A percentile compares a stretch with the other conserved stretches of the same genome.
Evolutionary conservation across 164 flowering plant genomes (phyloP).

Genomic region (Tetrastigma voinierianum): DNA sequence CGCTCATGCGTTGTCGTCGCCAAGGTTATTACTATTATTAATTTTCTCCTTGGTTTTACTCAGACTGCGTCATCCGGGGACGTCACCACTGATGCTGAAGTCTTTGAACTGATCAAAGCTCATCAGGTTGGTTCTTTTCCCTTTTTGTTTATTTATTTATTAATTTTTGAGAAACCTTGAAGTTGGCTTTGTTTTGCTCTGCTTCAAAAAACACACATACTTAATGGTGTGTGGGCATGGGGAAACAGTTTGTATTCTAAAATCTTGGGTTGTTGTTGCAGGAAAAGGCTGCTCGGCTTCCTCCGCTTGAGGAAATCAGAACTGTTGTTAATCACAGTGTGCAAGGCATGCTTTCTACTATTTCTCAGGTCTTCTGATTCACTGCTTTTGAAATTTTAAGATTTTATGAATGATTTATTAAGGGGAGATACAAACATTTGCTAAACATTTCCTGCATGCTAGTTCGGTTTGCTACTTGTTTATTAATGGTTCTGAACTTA

Average conservation of each 20-base stretch:
- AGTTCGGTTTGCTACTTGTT: neutral
- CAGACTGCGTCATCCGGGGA: slow-evolving; percentile 38
- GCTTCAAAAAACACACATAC: neutral
- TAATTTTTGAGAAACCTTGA: neutral
- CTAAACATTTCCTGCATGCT: neutral
- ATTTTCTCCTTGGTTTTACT: neutral
- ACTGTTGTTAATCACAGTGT: slow-evolving; percentile 55
- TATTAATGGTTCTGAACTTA: neutral
- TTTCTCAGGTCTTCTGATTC: slow-evolving; percentile 53
- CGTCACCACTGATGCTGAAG: slow-evolving; percentile 20
- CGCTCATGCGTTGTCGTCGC: neutral
- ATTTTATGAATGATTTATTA: neutral
- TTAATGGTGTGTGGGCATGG: too few relatives aligned
- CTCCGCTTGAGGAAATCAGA: slow-evolving; percentile 70
- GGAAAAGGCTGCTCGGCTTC: slow-evolving; percentile 73
- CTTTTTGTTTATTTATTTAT: neutral
- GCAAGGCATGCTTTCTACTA: slow-evolving; percentile 79
- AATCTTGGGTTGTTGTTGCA: slow-evolving; percentile 18
- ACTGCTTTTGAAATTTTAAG: neutral
- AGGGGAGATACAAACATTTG: neutral
- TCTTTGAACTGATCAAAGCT: slow-evolving; percentile 48
- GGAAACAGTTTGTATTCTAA: neutral
- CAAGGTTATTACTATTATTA: neutral
- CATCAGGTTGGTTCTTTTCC: slow-evolving; percentile 48
- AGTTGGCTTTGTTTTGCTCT: neutral